Evolutionary conservation across 805 yeast genomes (phyloP).

Genomic region (Lipomyces anomalus): DNA sequence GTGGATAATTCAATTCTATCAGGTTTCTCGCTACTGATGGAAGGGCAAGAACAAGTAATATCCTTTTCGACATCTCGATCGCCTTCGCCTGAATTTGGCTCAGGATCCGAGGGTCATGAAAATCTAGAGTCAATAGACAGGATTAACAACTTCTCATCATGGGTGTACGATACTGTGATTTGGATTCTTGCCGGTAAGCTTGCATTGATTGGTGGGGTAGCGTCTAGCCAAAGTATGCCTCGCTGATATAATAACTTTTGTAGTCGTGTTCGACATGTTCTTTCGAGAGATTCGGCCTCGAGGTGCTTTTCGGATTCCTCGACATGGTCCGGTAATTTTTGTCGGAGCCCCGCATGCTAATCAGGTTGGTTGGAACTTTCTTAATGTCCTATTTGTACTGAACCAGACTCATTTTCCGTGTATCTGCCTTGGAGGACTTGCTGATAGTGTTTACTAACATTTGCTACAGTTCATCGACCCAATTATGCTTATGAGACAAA

Average conservation of each 20-base stretch:
- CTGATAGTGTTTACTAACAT: constrained; percentile 38
- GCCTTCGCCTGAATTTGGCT: too few species aligned
- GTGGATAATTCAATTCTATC: too few species aligned
- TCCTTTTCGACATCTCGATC: too few species aligned
- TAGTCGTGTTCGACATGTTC: constrained; percentile 54
- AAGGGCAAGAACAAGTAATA: too few species aligned
- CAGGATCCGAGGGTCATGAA: too few species aligned
- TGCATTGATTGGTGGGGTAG: neutral
- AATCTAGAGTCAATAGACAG: too few species aligned
- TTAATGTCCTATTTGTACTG: constrained; percentile 37
- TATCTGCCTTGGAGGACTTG: too few species aligned
- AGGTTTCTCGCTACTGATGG: too few species aligned
- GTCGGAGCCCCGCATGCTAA: constrained; percentile 99
- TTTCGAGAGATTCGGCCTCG: constrained; percentile 85
- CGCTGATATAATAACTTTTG: constrained; percentile 23
- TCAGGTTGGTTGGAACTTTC: constrained; percentile 43
- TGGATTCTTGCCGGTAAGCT: constrained; percentile 33
- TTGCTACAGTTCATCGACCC: constrained; percentile 71
- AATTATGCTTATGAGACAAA: constrained; percentile 76
- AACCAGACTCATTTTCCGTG: constrained; percentile 21
- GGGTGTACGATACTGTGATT: constrained; percentile 35
- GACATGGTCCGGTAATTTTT: constrained; percentile 76
- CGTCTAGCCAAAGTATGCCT: neutral
- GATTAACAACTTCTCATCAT: too few species aligned
- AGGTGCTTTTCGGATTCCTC: constrained; percentile 71